Evolutionary conservation across 140 eudicot genomes (phyloP).

Genomic region (Flaveria floridana): DNA sequence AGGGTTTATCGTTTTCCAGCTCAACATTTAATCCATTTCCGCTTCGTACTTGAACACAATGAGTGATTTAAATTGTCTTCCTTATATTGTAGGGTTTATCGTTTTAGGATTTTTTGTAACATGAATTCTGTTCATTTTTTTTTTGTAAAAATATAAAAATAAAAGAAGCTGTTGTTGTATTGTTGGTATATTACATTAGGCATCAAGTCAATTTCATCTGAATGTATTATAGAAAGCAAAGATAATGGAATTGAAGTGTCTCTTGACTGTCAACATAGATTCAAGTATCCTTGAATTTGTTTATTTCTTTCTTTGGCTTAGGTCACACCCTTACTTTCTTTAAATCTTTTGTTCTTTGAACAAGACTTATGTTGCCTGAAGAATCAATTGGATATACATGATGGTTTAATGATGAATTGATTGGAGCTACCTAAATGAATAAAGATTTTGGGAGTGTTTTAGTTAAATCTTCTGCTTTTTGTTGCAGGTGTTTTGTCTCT

Average conservation of each 20-base stretch:
- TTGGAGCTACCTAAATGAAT: not conserved
- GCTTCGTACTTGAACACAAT: too few species aligned
- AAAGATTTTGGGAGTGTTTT: conserved; percentile 13
- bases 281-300: too few species aligned
- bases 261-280: too few species aligned
- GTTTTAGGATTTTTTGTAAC: too few species aligned
- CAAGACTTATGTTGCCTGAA: not conserved
- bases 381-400: not conserved
- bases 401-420: not conserved
- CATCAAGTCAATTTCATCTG: conserved; percentile 2
- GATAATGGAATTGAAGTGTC: not conserved
- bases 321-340: not conserved
- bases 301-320: too few species aligned
- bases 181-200: conserved; percentile 4
- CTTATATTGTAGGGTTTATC: too few species aligned
- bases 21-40: too few species aligned
- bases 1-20: too few species aligned
- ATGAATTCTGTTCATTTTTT: too few species aligned
- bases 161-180: not conserved
- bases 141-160: too few species aligned
- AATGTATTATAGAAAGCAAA: not conserved
- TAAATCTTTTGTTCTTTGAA: not conserved
- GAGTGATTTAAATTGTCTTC: conserved; percentile 3
- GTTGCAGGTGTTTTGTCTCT: conserved; percentile 80
- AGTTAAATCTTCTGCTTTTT: conserved; percentile 13